Evolutionary conservation across 768 basidiomycete genomes (phyloP), one percentile per base, ranked within the genome.

Genomic region (Xerocomellus chrysenteron): DNA sequence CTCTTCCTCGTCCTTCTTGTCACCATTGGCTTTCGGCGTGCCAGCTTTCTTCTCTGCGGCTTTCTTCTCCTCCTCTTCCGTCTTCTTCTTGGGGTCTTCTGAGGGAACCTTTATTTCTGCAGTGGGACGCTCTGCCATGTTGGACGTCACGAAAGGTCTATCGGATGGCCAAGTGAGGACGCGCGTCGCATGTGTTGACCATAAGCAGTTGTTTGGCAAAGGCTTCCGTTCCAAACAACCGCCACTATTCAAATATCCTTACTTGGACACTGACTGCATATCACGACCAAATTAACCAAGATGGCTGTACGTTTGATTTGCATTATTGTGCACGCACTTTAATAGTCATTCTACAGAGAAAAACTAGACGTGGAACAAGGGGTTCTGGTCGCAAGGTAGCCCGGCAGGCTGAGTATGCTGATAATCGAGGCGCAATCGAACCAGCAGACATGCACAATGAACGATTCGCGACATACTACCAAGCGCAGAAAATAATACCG

Each of bases 51-150:
- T 83, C 67, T 81, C 78, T 58, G 82, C 46, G 51, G 47, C 47
- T 49, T 67, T 63, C 59, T 73, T 77, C 17, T 75, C 76, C 54
- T 78, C 75, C 16, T 75, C 68, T 43, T 78, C 72, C 53, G 78
- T 76, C 73, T 89, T 88, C 76, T 85, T 84, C 76, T 86, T 82
- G 3, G 89, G 85, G 67, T 94, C 91, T 47, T 90, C 80, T 9
- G 90, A 84, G 1, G 78, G 77, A 4, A 92, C 90, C 47, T 80
- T 68, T 58, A 88, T 84, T 19, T 82, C 69, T 58, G 83, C 80
- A 54, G 83, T 80, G 54, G 80, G 80, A 16, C 83, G 74, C 54
- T 85, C 79, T 41, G 86, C 71, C 86, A 88, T 89, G 62, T 52
- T 59, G 50, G 60, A 60, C n/a, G 57, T 56, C 49, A 42, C 55